Percentiles rank a stretch among this genome's conserved stretches.
phyloP scores from a whole-genome alignment of 345 rosid genomes.

The Salix koriyanagi region DNA sequence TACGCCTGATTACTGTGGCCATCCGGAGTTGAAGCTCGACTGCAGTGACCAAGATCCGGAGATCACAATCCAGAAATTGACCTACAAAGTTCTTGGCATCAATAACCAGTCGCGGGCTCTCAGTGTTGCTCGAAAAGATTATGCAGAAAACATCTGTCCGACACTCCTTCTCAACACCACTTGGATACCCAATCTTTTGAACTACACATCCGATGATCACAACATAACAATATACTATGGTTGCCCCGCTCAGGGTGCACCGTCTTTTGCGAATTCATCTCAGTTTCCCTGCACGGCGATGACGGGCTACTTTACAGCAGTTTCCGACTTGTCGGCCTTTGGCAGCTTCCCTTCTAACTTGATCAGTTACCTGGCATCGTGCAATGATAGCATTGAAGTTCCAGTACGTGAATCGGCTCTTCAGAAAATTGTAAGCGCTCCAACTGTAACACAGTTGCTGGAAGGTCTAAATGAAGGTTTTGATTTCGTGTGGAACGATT shows the following conservation, averaged over 20 bases:
- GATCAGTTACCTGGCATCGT: not conserved
- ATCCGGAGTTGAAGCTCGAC: constrained; percentile 16
- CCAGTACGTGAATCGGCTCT: not conserved
- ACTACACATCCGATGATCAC: not conserved
- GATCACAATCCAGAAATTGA: constrained; percentile 21
- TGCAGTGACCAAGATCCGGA: constrained; percentile 7
- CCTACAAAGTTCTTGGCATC: constrained; percentile 23
- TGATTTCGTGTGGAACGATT: constrained; percentile 16
- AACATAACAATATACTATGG: constrained; percentile 21
- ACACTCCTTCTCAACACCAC: not conserved
- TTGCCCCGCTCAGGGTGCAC: not conserved
- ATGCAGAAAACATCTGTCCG: constrained; percentile 18
- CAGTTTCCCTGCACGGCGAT: too few relatives aligned
- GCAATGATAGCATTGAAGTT: constrained; percentile 10
- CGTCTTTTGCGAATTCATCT: rapidly evolving
- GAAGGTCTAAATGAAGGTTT: constrained; percentile 23
- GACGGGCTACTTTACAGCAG: constrained; percentile 5
- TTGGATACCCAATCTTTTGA: not conserved
- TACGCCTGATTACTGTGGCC: constrained; percentile 24
- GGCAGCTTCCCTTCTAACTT: not conserved
- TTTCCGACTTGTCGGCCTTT: not conserved
- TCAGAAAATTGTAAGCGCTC: rapidly evolving
- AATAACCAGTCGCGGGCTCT: not conserved
- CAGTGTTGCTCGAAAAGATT: constrained; percentile 26
- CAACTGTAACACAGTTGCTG: not conserved